Evolutionary conservation across 2,329 filamentous ascomycete genomes (phyloP), one percentile per base, ranked within the genome.

Genomic region (Coniochaeta sp.): DNA sequence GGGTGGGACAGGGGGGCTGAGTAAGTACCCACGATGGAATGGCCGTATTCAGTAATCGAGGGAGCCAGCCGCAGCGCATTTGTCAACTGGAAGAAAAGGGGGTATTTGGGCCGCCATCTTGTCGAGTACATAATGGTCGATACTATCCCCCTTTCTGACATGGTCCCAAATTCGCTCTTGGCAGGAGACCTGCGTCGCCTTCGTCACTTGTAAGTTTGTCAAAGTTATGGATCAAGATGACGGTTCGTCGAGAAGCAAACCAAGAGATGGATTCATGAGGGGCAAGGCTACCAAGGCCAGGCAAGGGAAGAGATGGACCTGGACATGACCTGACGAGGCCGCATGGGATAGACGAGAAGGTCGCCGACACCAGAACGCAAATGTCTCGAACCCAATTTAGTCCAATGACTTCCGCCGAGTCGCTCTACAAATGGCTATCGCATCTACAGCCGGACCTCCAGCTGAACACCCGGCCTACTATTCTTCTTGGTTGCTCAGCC

Each of bases 1-100:
- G 47, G 17, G 47, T 52, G 47, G 47, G 47, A 52, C 47, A n/a
- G 47, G 54, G 54, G 54, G 28, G 28, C 54, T 56, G 54, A 56
- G 54, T 56, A 56, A 56, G 54, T 34, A 24, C 54, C 54, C 31
- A 36, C 31, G 54, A 31, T 22, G 47, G 2, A 52, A 1, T 17
- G 22, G 26, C 22, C 47, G 24, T 52, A 52, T 52, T 52, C 47
- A 28, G 47, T 52, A 14, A 52, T 31, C 2, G 24, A 31, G 47
- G 47, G 9, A 28, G 47, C 47, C 47, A 31, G 47, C 47, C 26
- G 47, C 47, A 52, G 16, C 9, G 9, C 2, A 47, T 47, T 47
- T 47, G 43, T 52, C 19, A 47, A 7, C 47, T 26, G 16, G 24
- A 12, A 11, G 47, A n/a, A 17, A 52, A 52, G 24, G 47, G 47